Evolutionary conservation across 495 filamentous ascomycete genomes (phyloP).

Genomic region (Tuber calosporum): DNA sequence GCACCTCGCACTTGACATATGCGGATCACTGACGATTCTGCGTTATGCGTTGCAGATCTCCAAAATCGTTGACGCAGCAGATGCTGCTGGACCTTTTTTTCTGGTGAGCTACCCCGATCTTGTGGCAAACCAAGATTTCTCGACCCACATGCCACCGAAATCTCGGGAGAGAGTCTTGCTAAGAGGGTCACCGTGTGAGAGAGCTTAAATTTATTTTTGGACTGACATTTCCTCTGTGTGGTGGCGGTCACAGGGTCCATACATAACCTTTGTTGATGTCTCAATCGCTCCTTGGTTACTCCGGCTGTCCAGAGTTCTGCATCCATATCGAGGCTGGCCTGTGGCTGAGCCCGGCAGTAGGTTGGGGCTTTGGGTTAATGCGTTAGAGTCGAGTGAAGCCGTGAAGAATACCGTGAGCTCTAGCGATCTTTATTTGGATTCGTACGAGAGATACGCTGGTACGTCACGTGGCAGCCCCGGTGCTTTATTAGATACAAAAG

Average conservation of each 20-base stretch:
- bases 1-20: slow-evolving; percentile 27
- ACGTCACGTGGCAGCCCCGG: slow-evolving; percentile 11
- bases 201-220: slow-evolving; percentile 17
- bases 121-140: slow-evolving; percentile 6
- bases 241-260: slow-evolving; percentile 46
- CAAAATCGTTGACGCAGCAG: slow-evolving; percentile 65
- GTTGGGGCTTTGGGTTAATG: slow-evolving; percentile 72
- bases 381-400: slow-evolving; percentile 66
- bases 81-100: slow-evolving; percentile 71
- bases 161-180: slow-evolving; percentile 7
- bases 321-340: slow-evolving; percentile 73
- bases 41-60: slow-evolving; percentile 46
- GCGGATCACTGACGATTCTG: slow-evolving; percentile 19
- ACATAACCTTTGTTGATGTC: slow-evolving; percentile 73
- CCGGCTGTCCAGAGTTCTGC: slow-evolving; percentile 64
- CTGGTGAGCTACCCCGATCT: slow-evolving; percentile 44
- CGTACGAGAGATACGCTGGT: slow-evolving; percentile 61
- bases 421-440: slow-evolving; percentile 66
- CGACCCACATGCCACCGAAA: slow-evolving; percentile 6
- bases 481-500: background rate
- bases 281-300: slow-evolving; percentile 85
- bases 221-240: background rate
- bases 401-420: slow-evolving; percentile 71
- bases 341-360: slow-evolving; percentile 62
- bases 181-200: slow-evolving; percentile 8